phyloP scores from a whole-genome alignment of 2,329 filamentous ascomycete species.

The Aspergillus quadricinctus region DNA sequence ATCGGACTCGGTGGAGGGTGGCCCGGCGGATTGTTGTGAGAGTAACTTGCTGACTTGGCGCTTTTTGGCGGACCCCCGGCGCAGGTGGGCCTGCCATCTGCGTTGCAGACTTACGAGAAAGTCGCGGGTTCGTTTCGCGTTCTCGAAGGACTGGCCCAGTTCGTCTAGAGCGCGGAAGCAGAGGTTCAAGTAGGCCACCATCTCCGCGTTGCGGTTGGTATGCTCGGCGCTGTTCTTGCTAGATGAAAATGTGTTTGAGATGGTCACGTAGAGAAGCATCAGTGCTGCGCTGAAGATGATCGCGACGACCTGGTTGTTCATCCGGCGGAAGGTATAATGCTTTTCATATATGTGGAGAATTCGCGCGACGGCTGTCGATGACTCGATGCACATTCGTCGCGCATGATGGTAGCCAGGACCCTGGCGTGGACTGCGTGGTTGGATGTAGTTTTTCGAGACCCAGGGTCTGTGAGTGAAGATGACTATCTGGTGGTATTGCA shows the following conservation, averaged over 20 bases:
- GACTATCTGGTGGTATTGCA: conserved; percentile 43
- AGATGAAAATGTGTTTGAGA: conserved; percentile 28
- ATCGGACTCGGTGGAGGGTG: conserved; percentile 4
- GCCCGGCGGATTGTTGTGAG: conserved; percentile 8
- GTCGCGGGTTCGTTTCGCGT: conserved; percentile 38
- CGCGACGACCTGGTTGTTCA: conserved; percentile 43
- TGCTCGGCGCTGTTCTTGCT: conserved; percentile 17
- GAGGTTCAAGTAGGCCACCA: conserved; percentile 36
- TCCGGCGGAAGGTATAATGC: conserved; percentile 40
- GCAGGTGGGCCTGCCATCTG: conserved; percentile 37
- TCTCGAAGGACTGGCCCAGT: conserved; percentile 38
- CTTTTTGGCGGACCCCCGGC: conserved; percentile 25
- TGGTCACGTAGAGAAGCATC: conserved; percentile 36
- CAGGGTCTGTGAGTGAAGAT: conserved; percentile 44
- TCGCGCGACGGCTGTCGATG: conserved; percentile 37
- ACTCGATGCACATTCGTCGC: conserved; percentile 41
- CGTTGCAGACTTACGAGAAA: conserved; percentile 36
- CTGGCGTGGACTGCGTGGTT: conserved; percentile 38
- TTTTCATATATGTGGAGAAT: conserved; percentile 40
- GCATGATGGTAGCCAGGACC: conserved; percentile 44
- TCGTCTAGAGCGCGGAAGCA: conserved; percentile 42
- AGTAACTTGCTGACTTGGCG: conserved; percentile 23
- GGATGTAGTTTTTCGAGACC: conserved; percentile 41
- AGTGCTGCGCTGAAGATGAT: conserved; percentile 44
- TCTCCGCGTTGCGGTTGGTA: conserved; percentile 24